Conservation (phyloP, 176 grass and related monocot species). For the Hyparrhenia diplandra region DNA sequence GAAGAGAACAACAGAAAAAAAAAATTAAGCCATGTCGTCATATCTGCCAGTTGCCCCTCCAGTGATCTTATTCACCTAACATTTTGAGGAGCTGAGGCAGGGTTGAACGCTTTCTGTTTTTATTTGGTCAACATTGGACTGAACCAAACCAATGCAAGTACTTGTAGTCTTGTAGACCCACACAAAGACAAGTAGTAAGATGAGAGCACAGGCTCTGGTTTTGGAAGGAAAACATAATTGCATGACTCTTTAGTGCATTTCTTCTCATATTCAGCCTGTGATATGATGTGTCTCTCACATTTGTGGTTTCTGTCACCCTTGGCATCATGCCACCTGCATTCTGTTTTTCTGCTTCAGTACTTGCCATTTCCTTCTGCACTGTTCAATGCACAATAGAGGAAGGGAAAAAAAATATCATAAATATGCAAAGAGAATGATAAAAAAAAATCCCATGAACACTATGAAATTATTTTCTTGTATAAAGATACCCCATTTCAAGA, state of each 20-base stretch:
- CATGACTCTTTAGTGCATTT: neutral
- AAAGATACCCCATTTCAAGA: too few relatives aligned
- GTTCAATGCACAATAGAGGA: neutral
- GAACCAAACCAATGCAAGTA: neutral
- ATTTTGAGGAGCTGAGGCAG: neutral
- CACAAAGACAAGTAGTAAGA: neutral
- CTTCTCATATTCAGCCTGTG: neutral
- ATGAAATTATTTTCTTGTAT: neutral
- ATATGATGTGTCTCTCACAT: neutral
- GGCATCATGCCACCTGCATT: neutral
- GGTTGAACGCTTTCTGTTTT: neutral
- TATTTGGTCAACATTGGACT: neutral
- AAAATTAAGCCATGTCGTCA: neutral
- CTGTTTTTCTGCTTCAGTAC: neutral
- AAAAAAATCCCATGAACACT: neutral
- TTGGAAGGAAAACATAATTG: neutral
- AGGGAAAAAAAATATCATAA: neutral
- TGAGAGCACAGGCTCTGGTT: neutral
- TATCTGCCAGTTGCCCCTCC: slow-evolving; percentile 11
- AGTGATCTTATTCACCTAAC: too few relatives aligned
- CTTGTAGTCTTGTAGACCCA: too few relatives aligned
- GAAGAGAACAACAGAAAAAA: neutral
- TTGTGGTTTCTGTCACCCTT: neutral
- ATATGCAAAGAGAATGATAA: too few relatives aligned
- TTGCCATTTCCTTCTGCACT: neutral